Percentiles rank a stretch among this genome's conserved stretches.
Evolutionary conservation across 2,329 filamentous ascomycete genomes (phyloP).

Genomic region (Bertia moriformis): DNA sequence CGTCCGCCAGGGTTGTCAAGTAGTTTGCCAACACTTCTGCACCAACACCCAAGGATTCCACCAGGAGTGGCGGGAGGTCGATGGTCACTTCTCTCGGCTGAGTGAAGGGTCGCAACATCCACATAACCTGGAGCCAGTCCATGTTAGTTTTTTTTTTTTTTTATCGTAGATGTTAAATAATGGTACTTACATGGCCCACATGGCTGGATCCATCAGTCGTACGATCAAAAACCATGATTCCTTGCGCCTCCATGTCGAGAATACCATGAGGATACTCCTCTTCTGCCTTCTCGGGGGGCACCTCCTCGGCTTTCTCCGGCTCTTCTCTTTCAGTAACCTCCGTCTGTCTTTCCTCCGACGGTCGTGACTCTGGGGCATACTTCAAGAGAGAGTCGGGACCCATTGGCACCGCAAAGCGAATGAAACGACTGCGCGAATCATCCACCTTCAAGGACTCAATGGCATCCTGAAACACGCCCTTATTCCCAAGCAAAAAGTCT

Average conservation of each 20-base stretch:
- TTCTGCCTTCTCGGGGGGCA: too few relatives aligned
- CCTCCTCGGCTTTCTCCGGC: constrained; percentile 18
- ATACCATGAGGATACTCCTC: constrained; percentile 28
- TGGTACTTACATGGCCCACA: constrained; percentile 36
- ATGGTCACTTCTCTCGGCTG: constrained; percentile 87
- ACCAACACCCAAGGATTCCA: constrained; percentile 84
- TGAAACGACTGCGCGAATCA: constrained; percentile 80
- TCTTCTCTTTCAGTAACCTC: constrained; percentile 12
- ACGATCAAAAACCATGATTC: constrained; percentile 94
- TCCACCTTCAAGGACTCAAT: constrained; percentile 83
- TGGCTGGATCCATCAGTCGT: constrained; percentile 77
- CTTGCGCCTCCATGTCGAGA: constrained; percentile 82
- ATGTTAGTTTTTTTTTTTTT: not conserved
- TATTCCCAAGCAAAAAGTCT: constrained; percentile 70
- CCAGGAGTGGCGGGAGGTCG: constrained; percentile 74
- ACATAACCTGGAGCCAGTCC: constrained; percentile 65
- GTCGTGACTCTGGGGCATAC: constrained; percentile 11
- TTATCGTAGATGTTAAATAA: constrained; percentile 1
- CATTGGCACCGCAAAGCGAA: constrained; percentile 63
- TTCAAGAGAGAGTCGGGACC: constrained; percentile 55
- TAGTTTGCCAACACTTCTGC: constrained; percentile 91
- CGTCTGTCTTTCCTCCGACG: constrained; percentile 8
- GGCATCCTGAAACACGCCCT: constrained; percentile 65
- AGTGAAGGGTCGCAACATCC: constrained; percentile 93
- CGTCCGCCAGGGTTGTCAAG: constrained; percentile 76